Base-by-base conservation (phyloP, 768 basidiomycete genomes). In the Kwoniella pini region DNA sequence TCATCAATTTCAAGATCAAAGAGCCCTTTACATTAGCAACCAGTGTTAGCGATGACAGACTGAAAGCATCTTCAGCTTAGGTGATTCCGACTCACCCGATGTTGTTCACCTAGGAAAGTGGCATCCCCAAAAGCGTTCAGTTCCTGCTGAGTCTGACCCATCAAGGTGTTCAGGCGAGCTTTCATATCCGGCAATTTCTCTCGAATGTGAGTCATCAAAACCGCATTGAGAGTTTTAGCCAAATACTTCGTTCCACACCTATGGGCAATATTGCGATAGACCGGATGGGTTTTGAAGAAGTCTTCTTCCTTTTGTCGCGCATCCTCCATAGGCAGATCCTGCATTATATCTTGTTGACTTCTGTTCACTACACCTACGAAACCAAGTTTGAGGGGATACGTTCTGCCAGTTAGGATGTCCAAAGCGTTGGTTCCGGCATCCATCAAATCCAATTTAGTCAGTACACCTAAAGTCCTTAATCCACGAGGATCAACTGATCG, bases 171-270 rank as follows among this genome's bases (percentile, higher is more conserved):
- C 61, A 99, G 81, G 19, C 93, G 84, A 15, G 96, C 96, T 79
- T 99, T 99, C 96, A 99, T 98, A 79, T 99, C 96, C 0, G 96
- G 96, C 36, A 99, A 83, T 79, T 98, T 99, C 74, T 99, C 96
- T 60, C 96, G 86, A 65, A 99, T 98, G 76, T 99, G 96, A 76
- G 90, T 91, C 85, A 99, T 87, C 62, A 99, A 80, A 30, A 97
- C 92, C 90, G 92, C 89, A 71, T 99, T 98, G 56, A 99, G 82
- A 13, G 89, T 89, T 81, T 90, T 91, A 13, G 95, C 90, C 42
- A 99, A 81, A 75, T 90, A 94, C 77, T 88, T 90, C 0, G 96
- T 98, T n/a, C 96, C 96, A 69, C 95, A 95, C 77, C 95, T 90
- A 79, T 96, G 93, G 1, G 96, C 86, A 69, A 99, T 90, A 77